Base-by-base conservation (phyloP, 108 stramenopile genomes). In the Thalassiosira profunda region DNA sequence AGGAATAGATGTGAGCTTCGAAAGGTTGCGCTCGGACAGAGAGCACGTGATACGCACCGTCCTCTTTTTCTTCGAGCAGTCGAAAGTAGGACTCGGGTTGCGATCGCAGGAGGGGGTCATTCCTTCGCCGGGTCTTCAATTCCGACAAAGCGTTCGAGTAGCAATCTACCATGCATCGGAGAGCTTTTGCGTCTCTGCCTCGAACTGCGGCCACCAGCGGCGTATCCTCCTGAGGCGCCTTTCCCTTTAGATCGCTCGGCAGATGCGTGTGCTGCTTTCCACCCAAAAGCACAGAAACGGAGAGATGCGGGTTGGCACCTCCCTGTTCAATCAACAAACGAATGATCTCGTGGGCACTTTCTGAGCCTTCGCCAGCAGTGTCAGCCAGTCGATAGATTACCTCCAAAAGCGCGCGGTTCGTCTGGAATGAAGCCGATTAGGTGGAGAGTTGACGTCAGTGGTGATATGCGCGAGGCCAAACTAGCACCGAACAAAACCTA, bases 1-100 rank as follows among this genome's bases (percentile, higher is more conserved):
- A n/a, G n/a, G n/a, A n/a, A n/a, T n/a, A n/a, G n/a, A n/a, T n/a
- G n/a, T n/a, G n/a, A n/a, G n/a, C n/a, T n/a, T n/a, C n/a, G n/a
- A n/a, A n/a, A 14, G 73, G 66, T 29, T 69, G 55, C 15, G 17
- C 10, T 33, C 66, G 45, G 9, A n/a, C n/a, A n/a, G n/a, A n/a
- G n/a, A n/a, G n/a, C n/a, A n/a, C n/a, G n/a, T n/a, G n/a, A n/a
- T n/a, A n/a, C 40, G 73, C 73, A 48, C 35, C 40, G 43, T 55
- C 36, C 52, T 87, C 86, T 42, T 57, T 70, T 14, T 36, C 17
- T 68, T 87, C 86, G 10, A 84, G 28, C 15, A 58, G 64, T 48
- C 38, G 11, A 47, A 87, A 87, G 55, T 84, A 87, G 3, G 83
- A 79, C 53, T 84, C 86, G 21, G 86, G 86, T 68, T 87, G 86